Evolutionary conservation across 2,329 filamentous ascomycete species (phyloP), one percentile per base, ranked within the genome.

Genomic region (Diaporthe batatas): DNA sequence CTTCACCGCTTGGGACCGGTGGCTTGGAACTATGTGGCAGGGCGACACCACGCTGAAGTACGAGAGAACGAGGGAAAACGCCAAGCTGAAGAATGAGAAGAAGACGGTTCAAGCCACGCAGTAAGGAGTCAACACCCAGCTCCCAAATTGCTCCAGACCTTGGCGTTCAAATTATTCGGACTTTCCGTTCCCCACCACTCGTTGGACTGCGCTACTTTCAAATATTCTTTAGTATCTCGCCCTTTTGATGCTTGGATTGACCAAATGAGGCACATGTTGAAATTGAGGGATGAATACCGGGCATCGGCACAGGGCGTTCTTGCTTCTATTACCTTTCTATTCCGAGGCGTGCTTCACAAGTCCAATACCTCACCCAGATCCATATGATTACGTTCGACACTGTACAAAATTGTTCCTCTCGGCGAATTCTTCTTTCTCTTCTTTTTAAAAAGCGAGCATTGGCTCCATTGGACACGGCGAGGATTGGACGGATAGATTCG

Each of bases 1-100:
- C 85, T 98, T 98, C 84, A 98, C 93, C 62, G 95, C 98, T 84
- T 98, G 96, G 94, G 96, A 99, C 81, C 87, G 89, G 59, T 80
- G 95, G 36, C 86, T 98, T 29, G 91, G 92, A 68, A 99, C 96
- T 32, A 93, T 91, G 82, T 98, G 95, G 91, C 90, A 89, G 73
- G 94, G 94, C 65, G 91, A 87, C 72, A 85, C 86, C 21, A 76
- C 77, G 47, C 71, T 82, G 25, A 84, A 83, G 77, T 86, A 86
- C 76, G 82, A 82, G 71, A 81, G 83, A 70, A 82, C 83, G 53
- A 82, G 82, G 72, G 68, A 71, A 58, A 75, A 72, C 21, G 77
- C 78, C 54, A 79, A 82, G 74, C 77, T 81, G 65, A 84, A 84
- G 44, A 83, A 83, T 12, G 82, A 82, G 57, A 84, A 83, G 75